phyloP scores from a whole-genome alignment of 495 filamentous ascomycete species.

The Trichoderma virens region DNA sequence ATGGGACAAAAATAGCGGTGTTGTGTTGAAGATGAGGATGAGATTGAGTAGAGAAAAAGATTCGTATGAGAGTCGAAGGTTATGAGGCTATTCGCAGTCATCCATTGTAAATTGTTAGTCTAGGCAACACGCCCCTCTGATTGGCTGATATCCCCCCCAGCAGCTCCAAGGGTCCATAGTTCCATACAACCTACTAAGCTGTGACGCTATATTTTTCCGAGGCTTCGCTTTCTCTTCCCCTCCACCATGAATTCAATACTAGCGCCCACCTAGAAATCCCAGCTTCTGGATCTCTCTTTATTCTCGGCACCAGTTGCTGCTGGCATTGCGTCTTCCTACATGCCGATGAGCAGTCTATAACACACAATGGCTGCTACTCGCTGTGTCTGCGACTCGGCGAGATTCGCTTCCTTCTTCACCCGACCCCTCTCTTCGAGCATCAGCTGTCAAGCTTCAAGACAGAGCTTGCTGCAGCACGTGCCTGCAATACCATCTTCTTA shows the following conservation, averaged over 20 bases:
- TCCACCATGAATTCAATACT: not conserved
- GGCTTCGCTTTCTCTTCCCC: not conserved
- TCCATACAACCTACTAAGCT: no score
- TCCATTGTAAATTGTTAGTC: no score
- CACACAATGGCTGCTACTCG: not conserved
- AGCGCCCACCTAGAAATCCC: not conserved
- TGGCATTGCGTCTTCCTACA: not conserved
- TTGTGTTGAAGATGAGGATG: not conserved
- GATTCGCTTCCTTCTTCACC: not conserved
- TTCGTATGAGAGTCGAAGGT: not conserved
- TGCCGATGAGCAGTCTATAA: no score
- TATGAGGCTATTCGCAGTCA: not conserved
- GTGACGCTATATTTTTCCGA: not conserved
- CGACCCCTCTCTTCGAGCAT: not conserved
- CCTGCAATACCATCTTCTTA: not conserved
- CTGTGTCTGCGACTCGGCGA: not conserved
- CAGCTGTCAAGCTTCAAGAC: not conserved
- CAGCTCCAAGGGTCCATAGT: not conserved
- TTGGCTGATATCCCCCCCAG: not conserved
- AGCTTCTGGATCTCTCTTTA: no score
- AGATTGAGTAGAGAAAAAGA: no score
- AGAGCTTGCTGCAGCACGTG: not conserved
- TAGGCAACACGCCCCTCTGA: not conserved
- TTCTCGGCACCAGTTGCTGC: no score
- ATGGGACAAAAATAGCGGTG: not conserved